Evolutionary conservation across 164 flowering plant genomes (phyloP).

Genomic region (Macadamia integrifolia): DNA sequence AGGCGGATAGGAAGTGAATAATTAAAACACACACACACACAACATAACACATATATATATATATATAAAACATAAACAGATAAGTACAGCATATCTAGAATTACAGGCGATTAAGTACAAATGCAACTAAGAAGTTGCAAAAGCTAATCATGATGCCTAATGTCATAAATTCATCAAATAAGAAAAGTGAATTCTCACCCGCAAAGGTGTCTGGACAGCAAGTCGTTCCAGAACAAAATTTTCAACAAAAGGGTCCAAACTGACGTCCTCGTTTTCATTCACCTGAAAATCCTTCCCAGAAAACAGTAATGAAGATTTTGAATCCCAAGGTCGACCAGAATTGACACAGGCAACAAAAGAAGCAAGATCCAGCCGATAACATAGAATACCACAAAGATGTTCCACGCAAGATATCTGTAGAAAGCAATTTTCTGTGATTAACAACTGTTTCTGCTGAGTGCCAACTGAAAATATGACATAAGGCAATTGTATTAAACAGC

Average conservation of each 20-base stretch:
- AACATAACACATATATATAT: no score
- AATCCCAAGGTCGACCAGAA: conserved; percentile 83
- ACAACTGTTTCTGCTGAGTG: conserved; percentile 1
- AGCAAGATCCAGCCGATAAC: conserved; percentile 93
- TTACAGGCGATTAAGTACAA: no score
- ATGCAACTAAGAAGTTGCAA: background rate
- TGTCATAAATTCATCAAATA: conserved; percentile 6
- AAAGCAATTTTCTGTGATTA: conserved; percentile 6
- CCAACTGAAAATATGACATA: conserved; percentile 1
- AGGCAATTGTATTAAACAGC: background rate
- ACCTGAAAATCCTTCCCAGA: conserved; percentile 50
- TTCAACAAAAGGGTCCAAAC: conserved; percentile 79
- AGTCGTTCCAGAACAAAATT: conserved; percentile 91
- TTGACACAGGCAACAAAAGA: conserved; percentile 86
- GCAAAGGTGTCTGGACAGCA: conserved; percentile 79
- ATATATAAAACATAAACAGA: no score
- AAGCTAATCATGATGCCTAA: conserved; percentile 2
- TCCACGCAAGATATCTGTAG: conserved; percentile 84
- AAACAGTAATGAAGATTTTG: conserved; percentile 59
- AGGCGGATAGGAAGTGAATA: no score
- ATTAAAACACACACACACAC: no score
- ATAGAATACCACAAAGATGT: conserved; percentile 80
- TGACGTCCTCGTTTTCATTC: conserved; percentile 30
- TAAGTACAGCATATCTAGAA: no score
- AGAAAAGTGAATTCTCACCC: conserved; percentile 45